Percentiles rank a stretch among this genome's conserved stretches.
Conservation (phyloP, 345 rosid species). For the Gossypium raimondii region DNA sequence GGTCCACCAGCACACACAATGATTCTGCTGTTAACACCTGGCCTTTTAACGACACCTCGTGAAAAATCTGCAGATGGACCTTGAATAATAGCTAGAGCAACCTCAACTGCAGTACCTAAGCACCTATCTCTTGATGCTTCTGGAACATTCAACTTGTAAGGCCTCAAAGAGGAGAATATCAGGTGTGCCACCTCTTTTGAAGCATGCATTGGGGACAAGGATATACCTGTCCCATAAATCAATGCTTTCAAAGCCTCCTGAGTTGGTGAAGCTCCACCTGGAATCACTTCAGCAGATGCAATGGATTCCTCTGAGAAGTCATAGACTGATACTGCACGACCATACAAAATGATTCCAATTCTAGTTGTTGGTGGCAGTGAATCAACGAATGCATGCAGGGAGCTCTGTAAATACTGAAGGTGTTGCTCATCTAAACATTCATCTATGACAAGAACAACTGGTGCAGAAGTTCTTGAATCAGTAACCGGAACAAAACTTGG, state of each 20-base stretch:
- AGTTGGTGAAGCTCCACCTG: constrained; percentile 77
- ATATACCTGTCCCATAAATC: constrained; percentile 90
- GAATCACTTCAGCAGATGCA: constrained; percentile 96
- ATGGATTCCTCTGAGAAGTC: constrained; percentile 89
- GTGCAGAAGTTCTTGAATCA: constrained; percentile 83
- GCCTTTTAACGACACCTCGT: constrained; percentile 76
- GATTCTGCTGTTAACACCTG: constrained; percentile 84
- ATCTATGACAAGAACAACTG: constrained; percentile 83
- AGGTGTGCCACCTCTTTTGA: constrained; percentile 87
- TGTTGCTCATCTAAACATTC: constrained; percentile 96
- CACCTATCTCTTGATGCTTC: constrained; percentile 89
- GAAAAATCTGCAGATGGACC: constrained; percentile 94
- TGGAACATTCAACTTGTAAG: constrained; percentile 60
- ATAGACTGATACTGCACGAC: constrained; percentile 79
- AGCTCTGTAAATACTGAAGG: constrained; percentile 92
- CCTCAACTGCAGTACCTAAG: constrained; percentile 85
- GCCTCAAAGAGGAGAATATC: constrained; percentile 87
- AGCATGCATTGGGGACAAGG: constrained; percentile 92
- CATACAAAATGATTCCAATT: constrained; percentile 79
- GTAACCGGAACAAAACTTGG: constrained; percentile 84
- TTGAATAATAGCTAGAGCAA: constrained; percentile 82
- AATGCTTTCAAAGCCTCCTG: constrained; percentile 73
- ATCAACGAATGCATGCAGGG: constrained; percentile 93
- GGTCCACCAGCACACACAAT: constrained; percentile 97
- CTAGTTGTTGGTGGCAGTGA: constrained; percentile 72